Evolutionary conservation across 208 protist species (phyloP).

Genomic region (Sergeia podlipaevii): DNA sequence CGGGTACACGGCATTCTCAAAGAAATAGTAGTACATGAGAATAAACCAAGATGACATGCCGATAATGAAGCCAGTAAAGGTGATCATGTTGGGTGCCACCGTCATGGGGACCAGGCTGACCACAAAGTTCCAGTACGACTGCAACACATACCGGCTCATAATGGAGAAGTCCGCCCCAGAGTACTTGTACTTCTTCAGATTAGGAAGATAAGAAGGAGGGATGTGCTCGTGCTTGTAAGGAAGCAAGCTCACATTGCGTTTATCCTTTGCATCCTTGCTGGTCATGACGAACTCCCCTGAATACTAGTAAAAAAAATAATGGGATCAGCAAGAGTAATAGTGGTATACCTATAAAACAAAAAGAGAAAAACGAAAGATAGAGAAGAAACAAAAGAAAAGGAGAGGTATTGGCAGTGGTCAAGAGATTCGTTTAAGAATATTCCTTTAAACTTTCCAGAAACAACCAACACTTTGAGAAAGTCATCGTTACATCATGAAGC

Average conservation of each 20-base stretch:
- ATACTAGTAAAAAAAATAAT: no score
- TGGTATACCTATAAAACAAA: no score
- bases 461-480: no score
- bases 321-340: no score
- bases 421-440: no score
- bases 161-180: conserved; percentile 65
- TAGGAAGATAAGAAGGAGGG: conserved; percentile 47
- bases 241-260: conserved; percentile 29
- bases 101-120: conserved; percentile 82
- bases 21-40: conserved; percentile 56
- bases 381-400: conserved; percentile 2
- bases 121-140: conserved; percentile 87
- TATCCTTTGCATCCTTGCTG: no score
- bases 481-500: no score
- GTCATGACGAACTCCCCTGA: no score
- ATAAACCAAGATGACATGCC: conserved; percentile 63
- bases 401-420: no score
- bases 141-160: conserved; percentile 63
- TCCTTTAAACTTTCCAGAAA: no score
- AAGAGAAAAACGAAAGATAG: conserved; percentile 4
- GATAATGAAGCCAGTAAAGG: conserved; percentile 76
- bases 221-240: conserved; percentile 57
- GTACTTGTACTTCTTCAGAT: conserved; percentile 87
- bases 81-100: conserved; percentile 87
- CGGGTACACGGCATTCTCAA: conserved; percentile 55